phyloP scores from a whole-genome alignment of 805 yeast genomes.

The Wickerhamomyces mucosus region DNA sequence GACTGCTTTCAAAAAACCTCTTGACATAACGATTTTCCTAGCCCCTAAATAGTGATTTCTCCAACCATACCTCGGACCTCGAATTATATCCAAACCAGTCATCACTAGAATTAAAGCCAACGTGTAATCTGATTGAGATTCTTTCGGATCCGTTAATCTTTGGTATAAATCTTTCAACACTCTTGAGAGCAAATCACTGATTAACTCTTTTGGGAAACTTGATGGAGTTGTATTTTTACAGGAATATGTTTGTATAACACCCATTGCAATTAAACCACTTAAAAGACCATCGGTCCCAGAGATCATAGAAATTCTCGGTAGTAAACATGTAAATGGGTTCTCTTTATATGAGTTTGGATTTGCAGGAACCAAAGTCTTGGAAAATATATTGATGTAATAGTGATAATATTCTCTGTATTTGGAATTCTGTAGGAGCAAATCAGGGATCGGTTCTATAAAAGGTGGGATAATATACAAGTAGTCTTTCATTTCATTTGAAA shows the following conservation, averaged over 20 bases:
- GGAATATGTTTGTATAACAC: conserved; percentile 29
- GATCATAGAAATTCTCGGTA: conserved; percentile 62
- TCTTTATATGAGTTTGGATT: conserved; percentile 44
- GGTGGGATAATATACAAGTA: conserved; percentile 10
- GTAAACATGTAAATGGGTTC: conserved; percentile 55
- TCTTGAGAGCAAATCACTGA: conserved; percentile 44
- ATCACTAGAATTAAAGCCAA: conserved; percentile 52
- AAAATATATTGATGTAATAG: conserved; percentile 52
- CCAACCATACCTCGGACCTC: conserved; percentile 38
- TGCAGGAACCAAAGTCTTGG: conserved; percentile 56
- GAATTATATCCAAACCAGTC: conserved; percentile 44
- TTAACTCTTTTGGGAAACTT: conserved; percentile 23
- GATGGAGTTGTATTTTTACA: conserved; percentile 11
- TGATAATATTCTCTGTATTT: conserved; percentile 52
- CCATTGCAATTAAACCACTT: conserved; percentile 45
- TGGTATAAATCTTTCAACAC: conserved; percentile 48
- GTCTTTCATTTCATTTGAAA: too few species aligned
- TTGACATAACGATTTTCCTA: conserved; percentile 46
- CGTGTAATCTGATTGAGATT: conserved; percentile 57
- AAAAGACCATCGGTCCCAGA: conserved; percentile 44
- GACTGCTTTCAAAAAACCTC: conserved; percentile 32
- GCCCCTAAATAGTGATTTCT: conserved; percentile 63
- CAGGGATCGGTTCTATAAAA: conserved; percentile 39
- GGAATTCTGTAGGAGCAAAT: conserved; percentile 47
- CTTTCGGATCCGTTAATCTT: conserved; percentile 38